Evolutionary conservation across 129 eudicot genomes (phyloP), one percentile per base, ranked within the genome.

Genomic region (Centaurea solstitialis): DNA sequence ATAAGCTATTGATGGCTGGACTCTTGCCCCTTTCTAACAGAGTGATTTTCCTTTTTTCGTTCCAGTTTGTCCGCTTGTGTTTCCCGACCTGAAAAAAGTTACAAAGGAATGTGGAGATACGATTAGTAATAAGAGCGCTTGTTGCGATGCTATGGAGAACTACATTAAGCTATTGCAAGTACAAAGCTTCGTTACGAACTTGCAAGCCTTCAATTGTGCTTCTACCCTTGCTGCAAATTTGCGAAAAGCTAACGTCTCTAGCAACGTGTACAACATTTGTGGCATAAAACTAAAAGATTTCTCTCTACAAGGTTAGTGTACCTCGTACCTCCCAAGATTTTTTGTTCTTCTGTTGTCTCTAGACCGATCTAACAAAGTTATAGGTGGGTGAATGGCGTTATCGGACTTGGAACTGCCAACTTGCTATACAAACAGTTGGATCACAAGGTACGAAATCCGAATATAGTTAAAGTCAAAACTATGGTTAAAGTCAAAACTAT

Each of bases 171-270:
- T 22, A 50, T 70, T 90, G 83, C 97, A 92, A 87, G 87, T 80
- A 64, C 97, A 89, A 73, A 87, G 89, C 82, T 92, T 92, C 77
- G 20, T 87, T 23, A 92, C 97, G n/a, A 92, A 87, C 77, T 40
- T 87, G 80, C 97, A 92, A 82, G 94, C 97, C 40, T 74, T 84
- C 11, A 86, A 75, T 82, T 92, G 97, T 80, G 97, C 97, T 75
- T 65, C 85, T 59, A 70, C 79, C 6, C 91, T 92, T 35, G 90
- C 88, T 22, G 30, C 72, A 61, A 87, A 68, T 73, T 78, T 92
- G 84, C 92, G 78, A 80, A 86, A 76, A 26, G 85, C 76, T 12
- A 87, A 84, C 40, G 84, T 89, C 53, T 79, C 93, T 67, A 57
- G 17, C 13, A 82, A 92, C 59, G 28, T 92, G 23, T 89, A 89